Evolutionary conservation across 2,329 filamentous ascomycete genomes (phyloP), one percentile per base, ranked within the genome.

Genomic region (Pezicula radicicola): DNA sequence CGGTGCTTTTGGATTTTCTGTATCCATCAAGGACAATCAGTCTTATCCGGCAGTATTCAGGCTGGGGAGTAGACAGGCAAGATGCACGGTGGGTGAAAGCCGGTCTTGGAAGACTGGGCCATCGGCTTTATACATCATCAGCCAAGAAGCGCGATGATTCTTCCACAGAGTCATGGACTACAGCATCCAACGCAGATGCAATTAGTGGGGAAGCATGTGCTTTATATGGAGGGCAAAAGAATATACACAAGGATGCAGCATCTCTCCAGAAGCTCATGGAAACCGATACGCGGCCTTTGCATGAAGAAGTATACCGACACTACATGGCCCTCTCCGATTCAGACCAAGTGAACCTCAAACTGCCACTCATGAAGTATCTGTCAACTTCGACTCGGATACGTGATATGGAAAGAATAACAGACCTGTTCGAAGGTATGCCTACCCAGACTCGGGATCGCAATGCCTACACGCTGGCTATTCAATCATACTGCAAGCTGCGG

Each of bases 391-490:
- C 59, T 40, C 56, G 64, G 12, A 35, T 61, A 3, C 46, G 68
- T 21, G 70, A 80, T 60, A 65, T 71, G 13, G 68, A 69, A 51
- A 72, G 75, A 44, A 66, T 70, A 16, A 66, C 73, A 46, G 55
- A 67, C n/a, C 54, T 82, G 8, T 82, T 82, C 58, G 61, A 73
- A 27, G 36, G 36, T 9, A 37, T 63, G 12, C 47, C 47, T n/a
- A 25, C 43, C 28, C 49, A 67, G 8, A 50, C 68, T 36, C 72
- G 75, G 25, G 69, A 66, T 2, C 58, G 66, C 7, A 64, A 67
- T 4, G 72, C 76, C 48, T 83, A 80, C 60, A 61, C 69, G 48
- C 62, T 68, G 39, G 69, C 73, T 25, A 70, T 76, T 19, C 66
- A 67, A 41, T 72, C 78, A 19, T 70, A 75, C 53, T 55, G 80